Base-by-base conservation (phyloP, 345 rosid genomes). In the Murraya paniculata region DNA sequence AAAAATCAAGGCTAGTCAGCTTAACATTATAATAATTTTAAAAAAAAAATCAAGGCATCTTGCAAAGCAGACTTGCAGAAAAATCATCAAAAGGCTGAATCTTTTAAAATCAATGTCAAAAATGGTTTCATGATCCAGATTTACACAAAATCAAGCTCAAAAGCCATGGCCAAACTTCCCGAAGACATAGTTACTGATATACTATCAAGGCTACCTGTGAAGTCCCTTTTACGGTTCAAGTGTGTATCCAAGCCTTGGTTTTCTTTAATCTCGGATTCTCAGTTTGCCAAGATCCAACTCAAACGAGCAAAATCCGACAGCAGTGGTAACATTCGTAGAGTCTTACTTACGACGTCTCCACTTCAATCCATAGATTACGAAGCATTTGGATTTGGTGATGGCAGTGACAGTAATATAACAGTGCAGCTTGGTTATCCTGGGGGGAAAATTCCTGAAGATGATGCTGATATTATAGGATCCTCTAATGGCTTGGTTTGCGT, bases 401-500 rank as follows among this genome's bases (percentile, higher is more conserved):
- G 50, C 1, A 45, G n/a, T 22, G 3, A 8, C 25, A 7, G 39
- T 19, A 3, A 55, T 33, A 21, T 33, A 55, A 31, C 28, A 9
- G 10, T 4, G 13, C 31, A 57, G 65, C 75, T 56, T 35, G 75
- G 2, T n/a, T 72, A 72, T 72, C 75, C 64, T 4, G 22, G 1
- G 31, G 2, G 22, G 24, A 33, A 13, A 8, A 25, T 24, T 31
- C 65, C 75, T 13, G 13, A 33, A 57, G 36, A 18, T 31, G 28
- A 22, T 10, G 50, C 62, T 5, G 16, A 11, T n/a, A 35, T 82
- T 50, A 57, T 80, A 71, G 90, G 90, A 68, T 80, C 87, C 2
- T 86, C 86, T 41, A 35, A 87, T 35, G 90, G 90, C 19, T 65
- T 86, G 79, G 41, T 84, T 19, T 84, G 84, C 35, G 50, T 82